Conservation (phyloP, 2,329 filamentous ascomycete genomes). For the Ceratocystis destructans region DNA sequence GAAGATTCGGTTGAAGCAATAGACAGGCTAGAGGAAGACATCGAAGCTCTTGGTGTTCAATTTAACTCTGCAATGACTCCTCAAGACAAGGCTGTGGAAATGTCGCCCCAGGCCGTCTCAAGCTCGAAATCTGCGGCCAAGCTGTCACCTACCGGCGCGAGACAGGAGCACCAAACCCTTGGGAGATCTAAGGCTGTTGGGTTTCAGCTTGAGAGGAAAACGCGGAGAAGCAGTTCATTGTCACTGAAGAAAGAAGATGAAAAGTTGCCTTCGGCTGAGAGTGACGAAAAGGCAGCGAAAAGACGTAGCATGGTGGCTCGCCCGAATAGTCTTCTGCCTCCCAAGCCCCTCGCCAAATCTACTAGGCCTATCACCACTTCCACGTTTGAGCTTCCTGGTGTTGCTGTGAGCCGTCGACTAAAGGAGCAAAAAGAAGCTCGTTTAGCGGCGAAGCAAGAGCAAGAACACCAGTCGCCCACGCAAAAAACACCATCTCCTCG, state of each 20-base stretch:
- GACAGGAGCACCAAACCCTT: slow-evolving; percentile 26
- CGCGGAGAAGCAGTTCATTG: slow-evolving; percentile 33
- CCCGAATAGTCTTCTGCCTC: slow-evolving; percentile 32
- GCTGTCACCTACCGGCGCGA: background rate
- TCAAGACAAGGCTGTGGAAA: background rate
- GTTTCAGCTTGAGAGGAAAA: slow-evolving; percentile 26
- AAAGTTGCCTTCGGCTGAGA: slow-evolving; percentile 20
- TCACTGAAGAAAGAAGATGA: slow-evolving; percentile 26
- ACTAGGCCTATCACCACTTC: slow-evolving; percentile 41
- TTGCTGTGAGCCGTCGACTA: slow-evolving; percentile 43
- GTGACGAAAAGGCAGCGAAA: slow-evolving; percentile 22
- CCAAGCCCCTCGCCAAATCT: slow-evolving; percentile 38
- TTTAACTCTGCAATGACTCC: slow-evolving; percentile 21
- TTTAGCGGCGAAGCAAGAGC: slow-evolving; percentile 21
- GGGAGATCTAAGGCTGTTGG: slow-evolving; percentile 31
- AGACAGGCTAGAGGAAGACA: slow-evolving; percentile 46
- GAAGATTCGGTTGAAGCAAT: slow-evolving; percentile 52
- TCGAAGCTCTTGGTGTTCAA: slow-evolving; percentile 36
- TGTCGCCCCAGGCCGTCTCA: background rate
- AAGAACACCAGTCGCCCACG: slow-evolving; percentile 25
- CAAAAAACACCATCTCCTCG: slow-evolving; percentile 28
- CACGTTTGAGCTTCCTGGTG: slow-evolving; percentile 49
- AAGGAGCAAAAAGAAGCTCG: slow-evolving; percentile 47
- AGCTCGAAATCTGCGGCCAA: background rate
- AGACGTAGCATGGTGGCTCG: slow-evolving; percentile 24